Evolutionary conservation across 371 early-diverging fungal species (phyloP), one percentile per base, ranked within the genome.

Genomic region (Batkoa obscura): DNA sequence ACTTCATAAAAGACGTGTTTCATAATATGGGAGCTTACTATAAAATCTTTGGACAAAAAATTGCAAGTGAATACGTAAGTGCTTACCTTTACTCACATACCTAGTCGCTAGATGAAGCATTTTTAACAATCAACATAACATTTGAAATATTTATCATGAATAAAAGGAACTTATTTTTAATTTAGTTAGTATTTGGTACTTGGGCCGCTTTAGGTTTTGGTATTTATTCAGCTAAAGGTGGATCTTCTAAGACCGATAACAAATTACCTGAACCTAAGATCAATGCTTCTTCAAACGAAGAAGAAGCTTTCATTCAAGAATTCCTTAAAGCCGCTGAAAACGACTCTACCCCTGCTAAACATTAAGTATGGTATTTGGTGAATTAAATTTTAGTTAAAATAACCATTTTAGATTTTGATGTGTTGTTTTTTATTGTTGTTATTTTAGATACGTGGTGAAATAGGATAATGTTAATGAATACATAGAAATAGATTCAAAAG

Each of bases 51-150:
- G 50, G 50, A 10, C 10, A n/a, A 5, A 50, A 50, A 32, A 35
- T 50, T 33, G 50, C 31, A 12, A 30, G 31, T 15, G 32, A 50
- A n/a, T 50, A 50, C 50, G 50, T 50, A 50, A 50, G 50, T 35
- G 9, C 6, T 46, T 30, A 3, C 15, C 5, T 15, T 15, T 13
- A 10, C 9, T 10, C 5, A 45, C 5, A 6, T 45, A 6, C 15
- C 46, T 45, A 5, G 8, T 5, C 17, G n/a, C n/a, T n/a, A 15
- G 5, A n/a, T 45, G 5, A 15, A 45, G 9, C 17, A 10, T n/a
- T 5, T 13, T 41, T 41, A 10, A 8, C 8, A 41, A 10, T 10
- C 41, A 41, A 10, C n/a, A 41, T 41, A 8, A 41, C 41, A 8
- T 10, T 10, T 41, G 8, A 8, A n/a, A 41, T 23, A 23, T 23